These are phyloP conservation scores for Sugiyamaella boreocaroliniensis DNA, from an alignment of 805 yeast genomes.

Conservation along the genomic window DNA sequence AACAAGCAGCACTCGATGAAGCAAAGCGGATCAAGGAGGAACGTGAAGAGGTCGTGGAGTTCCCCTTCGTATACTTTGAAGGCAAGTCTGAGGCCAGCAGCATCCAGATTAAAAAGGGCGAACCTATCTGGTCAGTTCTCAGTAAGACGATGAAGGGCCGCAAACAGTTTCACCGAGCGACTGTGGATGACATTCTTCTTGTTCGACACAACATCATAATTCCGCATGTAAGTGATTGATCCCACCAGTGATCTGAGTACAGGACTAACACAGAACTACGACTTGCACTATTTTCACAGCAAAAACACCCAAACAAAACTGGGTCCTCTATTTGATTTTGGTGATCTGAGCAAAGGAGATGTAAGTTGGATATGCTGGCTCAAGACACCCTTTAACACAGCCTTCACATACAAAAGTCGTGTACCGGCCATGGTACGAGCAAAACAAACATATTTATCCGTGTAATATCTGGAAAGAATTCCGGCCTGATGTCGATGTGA, in stretches of 20 bases:
- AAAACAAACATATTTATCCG: conserved; percentile 28
- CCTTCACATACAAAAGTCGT: conserved; percentile 22
- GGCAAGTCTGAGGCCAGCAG: conserved; percentile 16
- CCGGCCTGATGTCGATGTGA: conserved; percentile 24
- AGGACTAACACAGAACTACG: conserved; percentile 17
- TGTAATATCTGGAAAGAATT: conserved; percentile 26
- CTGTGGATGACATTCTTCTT: conserved; percentile 27
- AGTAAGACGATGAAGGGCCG: conserved; percentile 22
- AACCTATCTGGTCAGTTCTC: conserved; percentile 24
- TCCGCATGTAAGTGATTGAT: conserved; percentile 18
- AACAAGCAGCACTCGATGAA: conserved; percentile 12
- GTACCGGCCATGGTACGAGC: conserved; percentile 25
- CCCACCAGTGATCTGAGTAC: too few relatives aligned
- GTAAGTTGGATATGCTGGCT: background rate
- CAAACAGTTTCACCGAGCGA: conserved; percentile 24
- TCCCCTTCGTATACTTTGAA: conserved; percentile 24
- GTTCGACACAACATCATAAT: conserved; percentile 26
- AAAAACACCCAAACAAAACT: conserved; percentile 20
- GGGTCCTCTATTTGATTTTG: conserved; percentile 25
- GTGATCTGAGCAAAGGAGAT: background rate
- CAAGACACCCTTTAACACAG: background rate
- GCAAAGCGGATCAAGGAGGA: conserved; percentile 15
- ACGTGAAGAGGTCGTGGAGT: conserved; percentile 15
- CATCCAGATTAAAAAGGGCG: conserved; percentile 23
- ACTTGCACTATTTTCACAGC: conserved; percentile 22